Conservation (phyloP, 257 asterid species). For the Catharanthus roseus region DNA sequence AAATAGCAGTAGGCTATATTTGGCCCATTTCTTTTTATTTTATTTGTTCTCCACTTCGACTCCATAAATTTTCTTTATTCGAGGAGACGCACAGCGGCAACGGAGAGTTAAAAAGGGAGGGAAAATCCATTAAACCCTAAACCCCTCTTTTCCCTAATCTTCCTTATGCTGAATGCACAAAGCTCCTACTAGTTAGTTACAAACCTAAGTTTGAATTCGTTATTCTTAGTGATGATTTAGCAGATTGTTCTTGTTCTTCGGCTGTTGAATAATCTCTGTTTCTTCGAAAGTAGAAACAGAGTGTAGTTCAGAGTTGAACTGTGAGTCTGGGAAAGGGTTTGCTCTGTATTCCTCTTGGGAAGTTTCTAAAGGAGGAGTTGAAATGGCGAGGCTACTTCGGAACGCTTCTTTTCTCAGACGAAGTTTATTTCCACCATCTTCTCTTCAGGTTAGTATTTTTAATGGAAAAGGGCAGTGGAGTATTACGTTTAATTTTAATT, state of each 20-base stretch:
- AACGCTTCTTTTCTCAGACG: constrained; percentile 40
- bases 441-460: constrained; percentile 16
- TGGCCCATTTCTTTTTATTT: not conserved
- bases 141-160: not conserved
- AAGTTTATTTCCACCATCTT: constrained; percentile 28
- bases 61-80: not conserved
- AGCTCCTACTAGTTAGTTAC: not conserved
- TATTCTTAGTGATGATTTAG: constrained; percentile 2
- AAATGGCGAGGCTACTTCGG: constrained; percentile 61
- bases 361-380: not conserved
- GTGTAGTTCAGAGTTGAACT: not conserved
- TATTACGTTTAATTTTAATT: too few relatives aligned
- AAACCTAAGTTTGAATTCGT: not conserved
- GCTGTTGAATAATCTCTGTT: constrained; percentile 10
- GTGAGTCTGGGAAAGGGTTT: not conserved
- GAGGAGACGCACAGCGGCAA: constrained; percentile 3
- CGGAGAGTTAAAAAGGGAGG: constrained; percentile 21
- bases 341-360: not conserved
- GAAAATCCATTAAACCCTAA: constrained; percentile 52
- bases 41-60: not conserved
- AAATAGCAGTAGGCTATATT: too few relatives aligned
- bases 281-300: constrained; percentile 6
- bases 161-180: not conserved
- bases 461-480: not conserved
- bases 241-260: not conserved